Percentiles rank a stretch among this genome's conserved stretches.
Evolutionary conservation across 331 rosid genomes (phyloP).

Genomic region (Cucumis variabilis): DNA sequence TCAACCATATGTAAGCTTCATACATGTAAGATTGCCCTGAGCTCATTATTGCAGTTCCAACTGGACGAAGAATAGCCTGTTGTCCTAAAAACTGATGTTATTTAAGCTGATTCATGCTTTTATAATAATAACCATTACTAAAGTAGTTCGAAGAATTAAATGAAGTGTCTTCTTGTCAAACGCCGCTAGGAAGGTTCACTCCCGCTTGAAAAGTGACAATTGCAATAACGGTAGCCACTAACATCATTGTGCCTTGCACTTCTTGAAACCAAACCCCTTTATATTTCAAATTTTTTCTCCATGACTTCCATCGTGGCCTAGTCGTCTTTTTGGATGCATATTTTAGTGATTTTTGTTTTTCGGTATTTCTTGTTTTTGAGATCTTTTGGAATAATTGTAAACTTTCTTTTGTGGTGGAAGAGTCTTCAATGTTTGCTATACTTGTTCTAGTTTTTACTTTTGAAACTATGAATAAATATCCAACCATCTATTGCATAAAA

Average conservation of each 20-base stretch:
- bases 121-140: no score
- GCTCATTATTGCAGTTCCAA: not conserved
- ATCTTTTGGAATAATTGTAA: not conserved
- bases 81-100: no score
- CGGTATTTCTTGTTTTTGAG: not conserved
- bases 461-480: not conserved
- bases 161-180: constrained; percentile 13
- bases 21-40: not conserved
- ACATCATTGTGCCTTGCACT: not conserved
- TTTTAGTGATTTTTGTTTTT: not conserved
- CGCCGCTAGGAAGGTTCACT: constrained; percentile 7
- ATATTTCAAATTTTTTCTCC: not conserved
- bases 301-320: not conserved
- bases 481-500: not conserved
- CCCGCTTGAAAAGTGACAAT: not conserved
- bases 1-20: not conserved
- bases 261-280: constrained; percentile 3
- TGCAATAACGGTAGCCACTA: not conserved
- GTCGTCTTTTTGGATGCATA: not conserved
- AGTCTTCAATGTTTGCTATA: not conserved
- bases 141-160: no score
- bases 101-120: no score
- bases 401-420: not conserved
- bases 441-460: not conserved
- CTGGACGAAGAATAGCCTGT: not conserved